These are phyloP conservation scores for Vanrija pseudolonga DNA, from an alignment of 1,284 basidiomycete species.

Conservation along the genomic window DNA sequence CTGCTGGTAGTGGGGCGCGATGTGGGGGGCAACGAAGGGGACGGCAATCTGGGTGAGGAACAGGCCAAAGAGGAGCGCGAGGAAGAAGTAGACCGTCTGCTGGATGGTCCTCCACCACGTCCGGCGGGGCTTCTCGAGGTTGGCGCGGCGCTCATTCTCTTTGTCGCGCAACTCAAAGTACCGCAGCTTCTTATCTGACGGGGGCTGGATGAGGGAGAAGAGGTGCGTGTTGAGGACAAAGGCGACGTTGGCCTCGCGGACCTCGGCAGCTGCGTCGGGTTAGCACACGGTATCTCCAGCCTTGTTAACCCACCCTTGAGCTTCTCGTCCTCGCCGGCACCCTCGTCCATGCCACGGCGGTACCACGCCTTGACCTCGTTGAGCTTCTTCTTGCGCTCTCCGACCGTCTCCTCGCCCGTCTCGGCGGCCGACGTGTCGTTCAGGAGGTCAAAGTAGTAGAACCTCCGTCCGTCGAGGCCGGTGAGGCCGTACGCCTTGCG, in stretches of 20 bases:
- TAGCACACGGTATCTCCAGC: background rate
- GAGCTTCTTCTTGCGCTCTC: constrained; percentile 48
- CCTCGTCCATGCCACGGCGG: constrained; percentile 66
- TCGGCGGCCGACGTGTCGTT: constrained; percentile 26
- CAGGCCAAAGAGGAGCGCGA: constrained; percentile 1
- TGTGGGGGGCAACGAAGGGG: background rate
- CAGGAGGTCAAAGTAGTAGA: constrained; percentile 68
- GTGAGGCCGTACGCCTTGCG: constrained; percentile 65
- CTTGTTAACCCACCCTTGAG: constrained; percentile 56
- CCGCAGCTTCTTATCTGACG: constrained; percentile 12
- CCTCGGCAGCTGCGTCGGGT: constrained; percentile 48
- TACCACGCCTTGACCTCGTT: constrained; percentile 74
- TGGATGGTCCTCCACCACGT: background rate
- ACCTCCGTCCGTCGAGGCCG: constrained; percentile 57
- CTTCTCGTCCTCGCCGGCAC: constrained; percentile 52
- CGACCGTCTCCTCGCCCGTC: constrained; percentile 53
- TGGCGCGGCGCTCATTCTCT: constrained; percentile 6
- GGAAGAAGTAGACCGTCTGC: background rate
- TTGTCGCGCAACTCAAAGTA: constrained; percentile 21
- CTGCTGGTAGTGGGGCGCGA: background rate
- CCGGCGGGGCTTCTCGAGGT: constrained; percentile 3
- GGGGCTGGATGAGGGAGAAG: constrained; percentile 55
- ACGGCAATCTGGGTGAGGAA: background rate
- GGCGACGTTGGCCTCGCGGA: constrained; percentile 64
- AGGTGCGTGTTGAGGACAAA: constrained; percentile 67